Evolutionary conservation across 192 early-diverging fungal species (phyloP), one percentile per base, ranked within the genome.

Genomic region (Coemansia sp.): DNA sequence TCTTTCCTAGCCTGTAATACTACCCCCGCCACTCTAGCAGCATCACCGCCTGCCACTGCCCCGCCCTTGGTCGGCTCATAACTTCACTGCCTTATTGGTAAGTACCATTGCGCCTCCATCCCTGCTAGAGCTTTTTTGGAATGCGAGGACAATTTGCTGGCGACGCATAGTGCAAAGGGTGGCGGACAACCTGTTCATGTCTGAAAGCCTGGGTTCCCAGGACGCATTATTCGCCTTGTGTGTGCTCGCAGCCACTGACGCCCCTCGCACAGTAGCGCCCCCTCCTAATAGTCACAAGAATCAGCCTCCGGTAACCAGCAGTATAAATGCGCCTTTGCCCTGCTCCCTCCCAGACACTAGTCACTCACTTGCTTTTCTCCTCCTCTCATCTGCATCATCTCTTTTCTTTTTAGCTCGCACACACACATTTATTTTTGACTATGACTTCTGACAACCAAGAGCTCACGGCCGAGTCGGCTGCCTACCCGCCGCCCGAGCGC

Each of bases 401-500:
- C 24, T 48, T 27, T n/a, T 36, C 5, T 50, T 20, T 20, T 34
- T 64, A 31, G 44, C 63, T 32, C 45, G 41, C 32, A 20, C 34
- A 46, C 34, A 46, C 56, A 61, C 56, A 20, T 40, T 12, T 61
- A 32, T 62, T 60, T 53, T 62, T 19, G 38, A 5, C 65, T 27
- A 82, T 77, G 75, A 77, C 80, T 12, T 61, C 71, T 15, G 67
- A 65, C 67, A 72, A 42, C 41, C 75, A 82, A 55, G 80, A 71
- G 24, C 70, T 68, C 24, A 40, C 45, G 27, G 61, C 53, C n/a
- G 24, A 67, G 45, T 17, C 75, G 38, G 59, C 69, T 39, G 67
- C 77, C 68, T 77, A 82, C 66, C 66, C 68, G 75, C 80, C 90
- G 36, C 93, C 90, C 32, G 76, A 82, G 56, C 84, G 93, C 73